A percentile compares a stretch with the other conserved stretches of the same genome.
phyloP scores from a whole-genome alignment of 2,329 filamentous ascomycete genomes.

The Orbilia quercus region DNA sequence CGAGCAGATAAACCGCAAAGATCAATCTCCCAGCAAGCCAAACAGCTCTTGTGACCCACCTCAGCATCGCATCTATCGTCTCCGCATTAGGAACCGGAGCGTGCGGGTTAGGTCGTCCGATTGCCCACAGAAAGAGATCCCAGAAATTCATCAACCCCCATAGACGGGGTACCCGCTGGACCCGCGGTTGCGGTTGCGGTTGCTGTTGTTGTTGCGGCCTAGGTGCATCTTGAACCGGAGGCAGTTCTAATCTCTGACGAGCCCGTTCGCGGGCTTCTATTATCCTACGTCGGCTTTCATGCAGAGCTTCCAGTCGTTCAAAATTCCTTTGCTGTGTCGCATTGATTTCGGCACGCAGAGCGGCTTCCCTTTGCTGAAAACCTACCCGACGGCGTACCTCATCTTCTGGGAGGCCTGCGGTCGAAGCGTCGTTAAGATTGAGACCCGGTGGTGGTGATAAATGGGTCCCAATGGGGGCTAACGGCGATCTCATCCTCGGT shows the following conservation, averaged over 20 bases:
- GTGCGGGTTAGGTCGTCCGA: constrained; percentile 7
- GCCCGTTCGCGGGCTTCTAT: not conserved
- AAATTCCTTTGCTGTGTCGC: not conserved
- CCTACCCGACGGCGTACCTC: not conserved
- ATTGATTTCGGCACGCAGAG: not conserved
- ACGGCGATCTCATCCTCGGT: constrained; percentile 27
- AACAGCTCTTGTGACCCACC: constrained; percentile 48
- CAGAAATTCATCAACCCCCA: too few species aligned
- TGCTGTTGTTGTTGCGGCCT: too few species aligned
- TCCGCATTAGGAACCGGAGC: constrained; percentile 1
- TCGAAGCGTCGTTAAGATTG: constrained; percentile 16
- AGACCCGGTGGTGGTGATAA: constrained; percentile 36
- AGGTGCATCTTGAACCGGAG: too few species aligned
- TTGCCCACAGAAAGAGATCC: constrained; percentile 6
- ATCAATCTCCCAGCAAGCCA: constrained; percentile 58
- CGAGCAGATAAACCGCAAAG: constrained; percentile 58
- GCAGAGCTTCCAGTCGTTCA: not conserved
- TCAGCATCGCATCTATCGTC: constrained; percentile 16
- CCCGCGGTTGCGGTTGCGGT: not conserved
- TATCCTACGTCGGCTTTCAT: constrained; percentile 5
- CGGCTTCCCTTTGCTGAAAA: not conserved
- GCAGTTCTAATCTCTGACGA: too few species aligned
- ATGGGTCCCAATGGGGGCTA: constrained; percentile 29
- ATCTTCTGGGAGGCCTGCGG: not conserved
- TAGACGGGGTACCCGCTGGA: not conserved